phyloP scores from a whole-genome alignment of 495 filamentous ascomycete species.

The Penicillium psychrofluorescens region DNA sequence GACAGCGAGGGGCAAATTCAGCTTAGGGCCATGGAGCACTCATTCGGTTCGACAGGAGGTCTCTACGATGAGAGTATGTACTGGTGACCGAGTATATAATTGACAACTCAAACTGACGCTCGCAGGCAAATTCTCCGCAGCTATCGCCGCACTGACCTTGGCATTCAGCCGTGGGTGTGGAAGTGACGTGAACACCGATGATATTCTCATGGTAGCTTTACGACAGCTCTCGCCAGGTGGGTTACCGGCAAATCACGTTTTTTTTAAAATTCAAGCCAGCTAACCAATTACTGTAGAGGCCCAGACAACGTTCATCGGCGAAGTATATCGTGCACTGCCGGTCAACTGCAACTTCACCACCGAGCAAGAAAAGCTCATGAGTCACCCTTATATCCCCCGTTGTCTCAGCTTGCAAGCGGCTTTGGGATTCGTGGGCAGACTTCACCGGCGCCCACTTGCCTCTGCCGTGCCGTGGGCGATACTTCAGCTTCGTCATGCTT shows the following conservation, averaged over 20 bases:
- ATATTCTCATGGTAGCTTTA: constrained; percentile 60
- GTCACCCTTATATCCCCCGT: constrained; percentile 58
- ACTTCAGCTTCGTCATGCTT: constrained; percentile 63
- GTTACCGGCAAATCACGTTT: constrained; percentile 10
- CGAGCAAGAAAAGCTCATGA: constrained; percentile 63
- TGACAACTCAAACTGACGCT: constrained; percentile 5
- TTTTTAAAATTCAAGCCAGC: not conserved
- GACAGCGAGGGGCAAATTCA: constrained; percentile 58
- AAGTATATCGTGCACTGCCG: constrained; percentile 59
- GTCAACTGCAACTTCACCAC: constrained; percentile 64
- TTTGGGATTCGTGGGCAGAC: constrained; percentile 56
- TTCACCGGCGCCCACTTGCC: constrained; percentile 48
- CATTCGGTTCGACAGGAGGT: constrained; percentile 30
- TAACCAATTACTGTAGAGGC: constrained; percentile 19
- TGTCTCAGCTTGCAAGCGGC: constrained; percentile 65
- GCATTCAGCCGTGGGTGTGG: constrained; percentile 51
- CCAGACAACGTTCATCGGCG: constrained; percentile 48
- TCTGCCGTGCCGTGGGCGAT: constrained; percentile 69
- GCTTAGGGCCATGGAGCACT: constrained; percentile 54
- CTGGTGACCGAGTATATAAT: not conserved
- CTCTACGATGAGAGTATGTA: constrained; percentile 37
- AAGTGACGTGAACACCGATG: constrained; percentile 58
- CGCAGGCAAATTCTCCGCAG: constrained; percentile 43
- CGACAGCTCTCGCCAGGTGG: constrained; percentile 42
- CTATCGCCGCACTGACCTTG: constrained; percentile 51